These are phyloP conservation scores for Lomentospora prolificans DNA, from an alignment of 2,329 filamentous ascomycete genomes.

Conservation along the genomic window DNA sequence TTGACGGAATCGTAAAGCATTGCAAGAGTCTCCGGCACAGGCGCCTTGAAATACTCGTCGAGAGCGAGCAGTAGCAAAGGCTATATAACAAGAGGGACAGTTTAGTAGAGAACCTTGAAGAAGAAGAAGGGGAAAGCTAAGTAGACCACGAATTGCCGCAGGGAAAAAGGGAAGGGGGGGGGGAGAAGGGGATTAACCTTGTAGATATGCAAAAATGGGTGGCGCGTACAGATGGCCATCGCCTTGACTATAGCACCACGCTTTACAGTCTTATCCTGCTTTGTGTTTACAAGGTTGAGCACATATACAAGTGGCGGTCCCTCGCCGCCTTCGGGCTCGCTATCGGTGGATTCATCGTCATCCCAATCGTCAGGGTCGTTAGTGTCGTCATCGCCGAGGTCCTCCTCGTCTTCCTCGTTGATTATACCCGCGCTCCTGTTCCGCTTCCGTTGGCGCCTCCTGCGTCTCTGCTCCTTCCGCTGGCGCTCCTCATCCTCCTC, in stretches of 20 bases:
- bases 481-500: slow-evolving; percentile 66
- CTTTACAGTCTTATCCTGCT: slow-evolving; percentile 87
- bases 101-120: slow-evolving; percentile 7
- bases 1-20: slow-evolving; percentile 90
- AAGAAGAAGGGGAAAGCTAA: background rate
- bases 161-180: background rate
- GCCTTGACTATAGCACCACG: slow-evolving; percentile 93
- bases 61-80: slow-evolving; percentile 81
- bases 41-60: slow-evolving; percentile 94
- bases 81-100: slow-evolving; percentile 29
- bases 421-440: slow-evolving; percentile 40
- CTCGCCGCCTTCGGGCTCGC: slow-evolving; percentile 61
- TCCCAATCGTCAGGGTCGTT: slow-evolving; percentile 39
- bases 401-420: slow-evolving; percentile 33
- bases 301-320: slow-evolving; percentile 94
- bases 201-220: slow-evolving; percentile 97
- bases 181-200: slow-evolving; percentile 48
- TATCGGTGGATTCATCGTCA: slow-evolving; percentile 44
- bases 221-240: slow-evolving; percentile 96
- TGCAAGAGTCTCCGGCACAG: slow-evolving; percentile 76
- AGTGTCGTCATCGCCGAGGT: slow-evolving; percentile 32
- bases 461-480: slow-evolving; percentile 43
- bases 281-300: slow-evolving; percentile 94
- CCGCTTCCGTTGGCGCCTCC: slow-evolving; percentile 40
- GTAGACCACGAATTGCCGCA: too few relatives aligned